Evolutionary conservation across 805 yeast species (phyloP).

Genomic region (Zygoascus tannicola): DNA sequence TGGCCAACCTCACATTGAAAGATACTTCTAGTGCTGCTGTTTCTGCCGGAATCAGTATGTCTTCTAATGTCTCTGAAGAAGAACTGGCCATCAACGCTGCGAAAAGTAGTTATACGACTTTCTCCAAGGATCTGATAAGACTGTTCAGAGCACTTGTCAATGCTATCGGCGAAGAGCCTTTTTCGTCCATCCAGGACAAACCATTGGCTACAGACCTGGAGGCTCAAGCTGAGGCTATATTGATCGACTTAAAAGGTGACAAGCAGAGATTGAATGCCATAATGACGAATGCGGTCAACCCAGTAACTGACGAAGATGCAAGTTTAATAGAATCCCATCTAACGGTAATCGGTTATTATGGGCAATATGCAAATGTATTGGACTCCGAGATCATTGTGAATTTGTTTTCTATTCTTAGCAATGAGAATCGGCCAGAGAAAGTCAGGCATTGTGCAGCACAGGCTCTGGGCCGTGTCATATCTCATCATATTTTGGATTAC

Average conservation of each 20-base stretch:
- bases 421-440: background rate
- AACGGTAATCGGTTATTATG: slow-evolving; percentile 1
- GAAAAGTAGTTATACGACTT: background rate
- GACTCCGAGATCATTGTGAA: background rate
- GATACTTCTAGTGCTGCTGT: background rate
- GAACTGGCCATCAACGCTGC: background rate
- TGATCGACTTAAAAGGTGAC: background rate
- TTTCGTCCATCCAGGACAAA: background rate
- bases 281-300: background rate
- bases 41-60: background rate
- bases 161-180: background rate
- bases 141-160: background rate
- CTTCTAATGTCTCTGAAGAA: background rate
- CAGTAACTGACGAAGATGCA: background rate
- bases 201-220: background rate
- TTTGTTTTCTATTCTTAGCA: background rate
- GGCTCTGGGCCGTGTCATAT: slow-evolving; percentile 42
- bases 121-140: background rate
- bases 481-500: slow-evolving; percentile 32
- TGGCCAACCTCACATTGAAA: background rate
- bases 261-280: background rate
- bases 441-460: slow-evolving; percentile 32
- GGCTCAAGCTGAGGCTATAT: slow-evolving; percentile 2
- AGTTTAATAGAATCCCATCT: background rate
- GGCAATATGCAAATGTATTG: background rate